Evolutionary conservation across 805 yeast species (phyloP), one percentile per base, ranked within the genome.

Genomic region (Hanseniaspora lachancei): DNA sequence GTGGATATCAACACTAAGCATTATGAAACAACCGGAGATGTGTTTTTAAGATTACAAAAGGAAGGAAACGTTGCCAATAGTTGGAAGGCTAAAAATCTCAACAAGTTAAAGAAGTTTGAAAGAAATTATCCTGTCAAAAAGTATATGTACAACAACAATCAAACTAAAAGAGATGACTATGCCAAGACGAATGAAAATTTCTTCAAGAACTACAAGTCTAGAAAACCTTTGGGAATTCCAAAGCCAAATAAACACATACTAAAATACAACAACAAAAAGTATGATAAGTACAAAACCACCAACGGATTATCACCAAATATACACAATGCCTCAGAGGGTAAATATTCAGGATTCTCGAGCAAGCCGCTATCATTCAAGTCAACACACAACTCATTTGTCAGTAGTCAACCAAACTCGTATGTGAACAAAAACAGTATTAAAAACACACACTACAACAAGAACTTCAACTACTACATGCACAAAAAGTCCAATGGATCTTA

Each of bases 181-280:
- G 39, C 49, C 18, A 41, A 29, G n/a, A 29, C 54, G 12, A 41
- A 40, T 53, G 40, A 46, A 13, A 44, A 5, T 16, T 46, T 62
- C 55, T 66, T 64, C 49, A 61, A 61, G 48, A 61, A 65, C 47
- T 68, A 62, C 57, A 60, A 63, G 60, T 71, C 77, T 23, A 70
- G 84, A 57, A 77, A 79, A 61, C 85, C 86, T 7, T 75, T 82
- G 58, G 83, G 79, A 23, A 79, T 81, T 55, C 86, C 86, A 35
- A 79, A 84, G 12, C 82, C 77, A 62, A 74, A 70, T 58, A 69
- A 72, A 7, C 72, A 72, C 55, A 72, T 73, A 53, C 63, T 70
- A 57, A 69, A 66, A 53, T 74, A 66, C 55, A 71, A 70, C 60
- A 67, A 71, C 35, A 68, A 72, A 24, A 47, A 54, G 27, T 47